Base-by-base conservation (phyloP, 2,329 filamentous ascomycete species). In the Didymella pinodella region DNA sequence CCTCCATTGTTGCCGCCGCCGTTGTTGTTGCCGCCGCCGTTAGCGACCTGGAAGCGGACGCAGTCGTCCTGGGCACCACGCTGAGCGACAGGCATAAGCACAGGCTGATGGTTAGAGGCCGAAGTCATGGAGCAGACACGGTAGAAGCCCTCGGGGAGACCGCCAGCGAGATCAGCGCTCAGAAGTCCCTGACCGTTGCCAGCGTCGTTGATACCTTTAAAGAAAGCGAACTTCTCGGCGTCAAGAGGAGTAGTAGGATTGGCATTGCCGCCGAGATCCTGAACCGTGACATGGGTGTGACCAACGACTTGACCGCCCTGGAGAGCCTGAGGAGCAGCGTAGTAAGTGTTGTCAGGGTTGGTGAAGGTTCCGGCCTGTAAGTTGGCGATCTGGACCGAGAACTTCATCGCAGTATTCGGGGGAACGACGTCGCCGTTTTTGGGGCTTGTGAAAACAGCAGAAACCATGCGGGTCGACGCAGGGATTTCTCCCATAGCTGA, bases 401-500 rank as follows among this genome's bases (percentile, higher is more conserved):
- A 78, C 31, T 76, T 77, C 70, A 86, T 85, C 28, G 75, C 65
- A n/a, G 68, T 65, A 65, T 81, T 73, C 2, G 77, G 71, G 0
- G 66, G 20, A 26, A 85, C 50, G 50, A 75, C 71, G 20, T 82
- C 71, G 26, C 77, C 76, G 12, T 81, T 76, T 40, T 74, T 64
- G 0, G 85, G 85, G 64, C 67, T 78, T 22, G 76, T 75, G 65
- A 86, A 82, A 49, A 86, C 79, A 29, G 82, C 75, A n/a, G 84
- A 84, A 49, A 86, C 75, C 85, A 87, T 87, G 63, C 83, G 80
- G 55, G 66, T 66, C 18, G 76, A 70, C 8, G 79, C 75, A 8
- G 85, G 85, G 55, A 87, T 83, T 45, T 83, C 79, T 61, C 84
- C 84, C 83, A 86, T 85, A n/a, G 81, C 82, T 80, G 16, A 4